phyloP scores from a whole-genome alignment of 768 basidiomycete genomes.

The Suillus subaureus region DNA sequence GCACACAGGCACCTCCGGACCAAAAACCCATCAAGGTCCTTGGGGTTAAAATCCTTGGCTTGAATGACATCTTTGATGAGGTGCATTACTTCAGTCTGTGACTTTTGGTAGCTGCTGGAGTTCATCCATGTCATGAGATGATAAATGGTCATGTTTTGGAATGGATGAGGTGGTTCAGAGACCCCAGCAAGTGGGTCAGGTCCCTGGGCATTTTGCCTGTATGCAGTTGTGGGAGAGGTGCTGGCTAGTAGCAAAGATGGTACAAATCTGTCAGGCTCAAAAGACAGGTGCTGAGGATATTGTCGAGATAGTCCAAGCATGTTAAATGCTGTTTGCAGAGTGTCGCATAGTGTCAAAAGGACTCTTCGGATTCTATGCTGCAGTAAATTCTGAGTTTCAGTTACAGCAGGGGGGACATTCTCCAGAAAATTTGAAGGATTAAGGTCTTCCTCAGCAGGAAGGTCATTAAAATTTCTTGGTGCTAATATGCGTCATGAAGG shows the following conservation, averaged over 20 bases:
- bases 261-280: not conserved
- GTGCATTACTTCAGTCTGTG: not conserved
- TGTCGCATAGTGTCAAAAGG: not conserved
- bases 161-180: slow-evolving; percentile 6
- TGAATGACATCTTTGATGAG: slow-evolving; percentile 12
- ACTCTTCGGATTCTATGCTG: not conserved
- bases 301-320: not conserved
- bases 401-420: not conserved
- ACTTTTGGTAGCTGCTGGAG: slow-evolving; percentile 2
- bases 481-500: not conserved
- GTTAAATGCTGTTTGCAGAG: not conserved
- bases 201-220: not conserved
- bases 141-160: slow-evolving; percentile 16
- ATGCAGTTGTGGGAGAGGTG: not conserved
- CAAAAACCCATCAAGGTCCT: slow-evolving; percentile 9
- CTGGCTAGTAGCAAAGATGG: not conserved
- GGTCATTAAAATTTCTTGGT: not conserved
- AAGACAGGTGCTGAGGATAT: not conserved
- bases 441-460: not conserved
- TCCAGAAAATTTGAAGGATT: not conserved
- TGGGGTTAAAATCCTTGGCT: slow-evolving; percentile 9
- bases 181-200: not conserved
- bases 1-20: not conserved
- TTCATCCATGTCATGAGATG: too few relatives aligned
- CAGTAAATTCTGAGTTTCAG: not conserved